Evolutionary conservation across 345 rosid genomes (phyloP).

Genomic region (Passiflora organensis): DNA sequence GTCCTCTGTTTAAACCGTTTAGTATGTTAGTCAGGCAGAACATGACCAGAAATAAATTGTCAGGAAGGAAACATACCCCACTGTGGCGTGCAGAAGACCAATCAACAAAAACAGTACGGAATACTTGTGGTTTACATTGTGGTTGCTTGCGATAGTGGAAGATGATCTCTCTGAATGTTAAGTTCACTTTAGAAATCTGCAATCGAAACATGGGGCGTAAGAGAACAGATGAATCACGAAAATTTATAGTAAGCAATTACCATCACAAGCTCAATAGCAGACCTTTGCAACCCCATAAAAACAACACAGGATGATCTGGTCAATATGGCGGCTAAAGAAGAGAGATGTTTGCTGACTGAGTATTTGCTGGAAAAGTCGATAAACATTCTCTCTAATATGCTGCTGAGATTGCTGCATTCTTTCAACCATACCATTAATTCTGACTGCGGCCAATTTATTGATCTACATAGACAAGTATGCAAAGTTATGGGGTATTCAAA

Average conservation of each 20-base stretch:
- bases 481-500: constrained; percentile 9
- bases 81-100: constrained; percentile 53
- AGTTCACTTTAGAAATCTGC: constrained; percentile 79
- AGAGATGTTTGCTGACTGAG: constrained; percentile 27
- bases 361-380: constrained; percentile 27
- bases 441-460: constrained; percentile 30
- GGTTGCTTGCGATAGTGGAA: constrained; percentile 90
- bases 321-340: constrained; percentile 33
- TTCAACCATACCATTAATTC: constrained; percentile 32
- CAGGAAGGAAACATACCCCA: constrained; percentile 38
- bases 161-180: constrained; percentile 81
- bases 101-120: constrained; percentile 78
- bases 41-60: constrained; percentile 1
- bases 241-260: background rate
- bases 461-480: constrained; percentile 16
- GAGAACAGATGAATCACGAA: constrained; percentile 1
- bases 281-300: constrained; percentile 35
- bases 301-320: constrained; percentile 35
- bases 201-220: constrained; percentile 10
- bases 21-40: constrained; percentile 21
- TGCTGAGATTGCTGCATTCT: constrained; percentile 27
- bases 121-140: constrained; percentile 89
- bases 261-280: background rate
- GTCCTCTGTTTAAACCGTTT: constrained; percentile 51
- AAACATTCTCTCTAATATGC: constrained; percentile 31